Conservation (phyloP, 2,329 filamentous ascomycete species). For the Stagonosporopsis tanaceti region DNA sequence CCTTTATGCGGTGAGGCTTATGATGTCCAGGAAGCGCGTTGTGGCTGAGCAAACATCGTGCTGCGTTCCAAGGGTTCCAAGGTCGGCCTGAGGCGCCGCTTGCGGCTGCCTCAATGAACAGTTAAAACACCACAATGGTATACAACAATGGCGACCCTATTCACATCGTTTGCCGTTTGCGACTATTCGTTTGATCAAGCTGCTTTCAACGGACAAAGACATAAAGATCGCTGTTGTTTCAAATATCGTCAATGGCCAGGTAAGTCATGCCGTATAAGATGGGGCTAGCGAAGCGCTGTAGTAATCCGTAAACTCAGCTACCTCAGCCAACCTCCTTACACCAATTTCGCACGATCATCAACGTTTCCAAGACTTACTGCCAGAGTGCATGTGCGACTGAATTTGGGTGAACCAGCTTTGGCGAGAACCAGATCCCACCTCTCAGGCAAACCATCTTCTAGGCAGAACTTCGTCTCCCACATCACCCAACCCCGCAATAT, state of each 20-base stretch:
- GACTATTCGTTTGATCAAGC: not conserved
- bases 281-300: not conserved
- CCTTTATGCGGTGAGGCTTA: not conserved
- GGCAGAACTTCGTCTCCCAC: not conserved
- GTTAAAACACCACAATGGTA: not conserved
- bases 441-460: not conserved
- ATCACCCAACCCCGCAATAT: not conserved
- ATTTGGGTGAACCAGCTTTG: constrained; percentile 16
- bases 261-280: not conserved
- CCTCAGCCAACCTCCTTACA: constrained; percentile 21
- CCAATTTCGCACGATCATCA: constrained; percentile 15
- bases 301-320: constrained; percentile 11
- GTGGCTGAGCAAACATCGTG: too few relatives aligned
- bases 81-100: not conserved
- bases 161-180: not conserved
- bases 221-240: not conserved
- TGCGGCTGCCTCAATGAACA: not conserved
- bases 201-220: not conserved
- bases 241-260: not conserved
- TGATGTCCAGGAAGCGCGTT: too few relatives aligned
- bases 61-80: too few relatives aligned
- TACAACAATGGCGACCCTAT: not conserved
- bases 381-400: constrained; percentile 5
- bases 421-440: constrained; percentile 15
- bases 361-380: constrained; percentile 19